These are phyloP conservation scores for Coemansia sp. DNA, from an alignment of 371 early-diverging fungal species.

Conservation along the genomic window DNA sequence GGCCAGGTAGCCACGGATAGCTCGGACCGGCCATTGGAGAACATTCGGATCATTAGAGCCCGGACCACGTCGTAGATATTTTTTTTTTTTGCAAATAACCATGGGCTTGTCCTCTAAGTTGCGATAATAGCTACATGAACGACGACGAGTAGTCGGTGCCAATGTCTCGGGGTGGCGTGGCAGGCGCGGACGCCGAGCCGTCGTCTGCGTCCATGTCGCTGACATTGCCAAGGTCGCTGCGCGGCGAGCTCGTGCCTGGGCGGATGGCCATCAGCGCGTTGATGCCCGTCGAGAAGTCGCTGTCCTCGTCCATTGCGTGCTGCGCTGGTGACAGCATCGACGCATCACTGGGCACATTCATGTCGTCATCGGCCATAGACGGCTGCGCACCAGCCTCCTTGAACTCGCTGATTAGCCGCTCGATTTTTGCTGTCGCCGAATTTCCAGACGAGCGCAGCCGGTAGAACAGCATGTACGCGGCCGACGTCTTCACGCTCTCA, in stretches of 20 bases:
- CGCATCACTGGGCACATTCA: conserved; percentile 22
- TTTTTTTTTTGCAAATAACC: no score
- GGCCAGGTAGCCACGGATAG: conserved; percentile 55
- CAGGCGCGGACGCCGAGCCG: not conserved
- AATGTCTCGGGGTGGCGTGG: not conserved
- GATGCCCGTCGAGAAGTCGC: conserved; percentile 7
- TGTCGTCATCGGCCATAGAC: conserved; percentile 5
- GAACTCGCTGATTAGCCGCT: conserved; percentile 25
- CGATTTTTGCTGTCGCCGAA: conserved; percentile 24
- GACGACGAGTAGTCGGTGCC: not conserved
- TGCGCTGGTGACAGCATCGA: conserved; percentile 18
- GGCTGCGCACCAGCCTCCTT: conserved; percentile 11
- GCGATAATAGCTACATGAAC: not conserved
- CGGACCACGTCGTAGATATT: not conserved
- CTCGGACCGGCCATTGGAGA: conserved; percentile 28
- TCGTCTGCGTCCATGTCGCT: conserved; percentile 26
- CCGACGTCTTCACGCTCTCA: conserved; percentile 64
- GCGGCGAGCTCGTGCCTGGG: conserved; percentile 7
- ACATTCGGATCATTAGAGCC: conserved; percentile 17
- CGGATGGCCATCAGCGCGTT: not conserved
- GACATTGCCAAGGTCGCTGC: conserved; percentile 13
- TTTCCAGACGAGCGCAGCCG: conserved; percentile 13
- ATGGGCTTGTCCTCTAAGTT: no score
- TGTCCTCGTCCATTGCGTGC: conserved; percentile 4
- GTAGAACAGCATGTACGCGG: conserved; percentile 87